A percentile compares a stretch with the other conserved stretches of the same genome.
phyloP scores from a whole-genome alignment of 306 rosid genomes.

The Benincasa hispida region DNA sequence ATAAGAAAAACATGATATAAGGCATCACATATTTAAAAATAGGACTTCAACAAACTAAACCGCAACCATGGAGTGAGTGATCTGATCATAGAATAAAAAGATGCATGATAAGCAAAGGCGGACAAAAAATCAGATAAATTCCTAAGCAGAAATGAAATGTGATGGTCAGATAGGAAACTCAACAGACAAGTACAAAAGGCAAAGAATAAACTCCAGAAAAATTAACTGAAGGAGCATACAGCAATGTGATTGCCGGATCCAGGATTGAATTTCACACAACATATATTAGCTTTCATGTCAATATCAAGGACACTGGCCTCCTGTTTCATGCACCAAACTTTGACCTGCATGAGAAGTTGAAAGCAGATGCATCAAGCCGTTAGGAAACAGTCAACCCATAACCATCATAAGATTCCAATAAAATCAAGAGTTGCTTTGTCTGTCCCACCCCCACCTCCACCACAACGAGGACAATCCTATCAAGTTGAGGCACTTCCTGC shows the following conservation, averaged over 20 bases:
- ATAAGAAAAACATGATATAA: not conserved
- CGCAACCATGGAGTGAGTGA: not conserved
- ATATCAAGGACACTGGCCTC: conserved; percentile 82
- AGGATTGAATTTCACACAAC: conserved; percentile 95
- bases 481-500: not conserved
- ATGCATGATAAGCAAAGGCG: not conserved
- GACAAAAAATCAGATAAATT: not conserved
- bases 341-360: conserved; percentile 46
- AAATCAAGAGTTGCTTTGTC: not conserved
- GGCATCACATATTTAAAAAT: not conserved
- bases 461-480: not conserved
- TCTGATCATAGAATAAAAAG: not conserved
- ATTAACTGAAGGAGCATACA: conserved; percentile 34
- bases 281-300: conserved; percentile 98
- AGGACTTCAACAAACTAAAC: not conserved
- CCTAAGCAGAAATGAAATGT: not conserved
- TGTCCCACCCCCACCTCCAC: not conserved
- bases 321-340: conserved; percentile 92
- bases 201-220: conserved; percentile 9
- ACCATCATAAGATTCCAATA: not conserved
- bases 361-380: not conserved
- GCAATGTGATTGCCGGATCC: conserved; percentile 86
- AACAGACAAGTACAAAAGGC: not conserved
- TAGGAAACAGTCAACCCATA: not conserved
- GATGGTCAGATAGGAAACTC: not conserved